Evolutionary conservation across 2,329 filamentous ascomycete genomes (phyloP), one percentile per base, ranked within the genome.

Genomic region (Penicillium sp.): DNA sequence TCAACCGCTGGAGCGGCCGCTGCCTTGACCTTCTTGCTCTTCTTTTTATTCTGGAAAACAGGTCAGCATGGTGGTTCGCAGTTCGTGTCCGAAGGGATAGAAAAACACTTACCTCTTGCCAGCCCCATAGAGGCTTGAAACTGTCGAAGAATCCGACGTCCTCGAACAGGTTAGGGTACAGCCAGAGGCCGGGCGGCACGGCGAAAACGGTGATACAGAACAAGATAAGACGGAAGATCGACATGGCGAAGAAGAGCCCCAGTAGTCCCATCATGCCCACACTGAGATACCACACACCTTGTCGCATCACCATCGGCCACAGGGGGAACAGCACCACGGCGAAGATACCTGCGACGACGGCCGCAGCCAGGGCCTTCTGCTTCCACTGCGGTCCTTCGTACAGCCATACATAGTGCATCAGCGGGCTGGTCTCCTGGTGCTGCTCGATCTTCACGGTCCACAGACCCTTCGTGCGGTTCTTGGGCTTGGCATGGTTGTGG

Each of bases 71-170:
- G 7, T 24, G 2, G 15, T 29, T 18, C 26, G 4, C n/a, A 5
- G 5, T 13, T 23, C 10, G 24, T 41, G 3, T 4, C 27, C 8
- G 7, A 10, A 33, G 7, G 13, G n/a, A n/a, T n/a, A 7, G 23
- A 12, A 7, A 24, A 23, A 48, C 36, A 74, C 83, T 73, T 69
- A 95, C 91, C 84, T 96, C 92, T 73, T 99, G 94, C 94, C 94
- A 99, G 54, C 91, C 94, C 93, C 94, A 99, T 5, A 96, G 76
- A 17, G 94, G 94, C 68, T 88, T 88, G 82, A 99, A 99, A 67
- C 90, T 95, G 71, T 99, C 94, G 74, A 99, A 88, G 77, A 99
- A 97, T 7, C 93, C 96, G 23, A 99, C 94, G 69, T 99, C 94
- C 72, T 99, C 94, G 79, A 97, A 99, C 17, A 99, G 78, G 69